A percentile compares a stretch with the other conserved stretches of the same genome.
These are phyloP conservation scores for Fonsecaea pugnacius DNA, from an alignment of 2,329 filamentous ascomycete genomes.

Conservation along the genomic window DNA sequence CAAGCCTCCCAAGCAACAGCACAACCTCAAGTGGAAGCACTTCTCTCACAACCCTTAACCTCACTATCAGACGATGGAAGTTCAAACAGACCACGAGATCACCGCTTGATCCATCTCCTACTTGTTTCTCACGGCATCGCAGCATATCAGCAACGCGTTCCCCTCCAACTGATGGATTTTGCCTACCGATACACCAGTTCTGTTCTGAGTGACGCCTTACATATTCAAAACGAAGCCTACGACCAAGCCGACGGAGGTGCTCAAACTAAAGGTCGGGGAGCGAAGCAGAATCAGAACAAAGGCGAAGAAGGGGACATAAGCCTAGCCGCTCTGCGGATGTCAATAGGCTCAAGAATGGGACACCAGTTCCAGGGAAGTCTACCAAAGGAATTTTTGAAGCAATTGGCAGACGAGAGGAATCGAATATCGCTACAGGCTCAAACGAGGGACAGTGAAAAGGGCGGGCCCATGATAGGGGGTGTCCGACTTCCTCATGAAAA, in stretches of 20 bases:
- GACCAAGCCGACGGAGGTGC: slow-evolving; percentile 45
- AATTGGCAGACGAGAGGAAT: slow-evolving; percentile 62
- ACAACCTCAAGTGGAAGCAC: slow-evolving; percentile 35
- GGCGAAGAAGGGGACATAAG: slow-evolving; percentile 58
- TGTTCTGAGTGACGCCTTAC: slow-evolving; percentile 57
- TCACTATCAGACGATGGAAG: slow-evolving; percentile 53
- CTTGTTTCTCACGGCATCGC: slow-evolving; percentile 55
- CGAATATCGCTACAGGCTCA: slow-evolving; percentile 58
- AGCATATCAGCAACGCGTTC: slow-evolving; percentile 58
- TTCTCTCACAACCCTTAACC: slow-evolving; percentile 48
- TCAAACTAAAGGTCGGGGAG: slow-evolving; percentile 40
- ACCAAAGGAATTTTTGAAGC: slow-evolving; percentile 66
- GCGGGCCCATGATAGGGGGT: slow-evolving; percentile 53
- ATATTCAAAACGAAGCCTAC: slow-evolving; percentile 57
- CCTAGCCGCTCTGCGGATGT: slow-evolving; percentile 62
- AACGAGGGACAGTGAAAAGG: slow-evolving; percentile 35
- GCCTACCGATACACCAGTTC: slow-evolving; percentile 60
- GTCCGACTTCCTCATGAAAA: slow-evolving; percentile 65
- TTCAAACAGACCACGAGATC: slow-evolving; percentile 54
- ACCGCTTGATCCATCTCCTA: slow-evolving; percentile 56
- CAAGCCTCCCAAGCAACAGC: slow-evolving; percentile 29
- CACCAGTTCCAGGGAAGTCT: slow-evolving; percentile 64
- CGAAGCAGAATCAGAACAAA: slow-evolving; percentile 44
- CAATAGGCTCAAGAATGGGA: slow-evolving; percentile 60
- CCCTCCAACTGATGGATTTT: slow-evolving; percentile 58